A percentile compares a stretch with the other conserved stretches of the same genome.
Evolutionary conservation across 352 stramenopile species (phyloP).

Genomic region (Phytophthora melonis): DNA sequence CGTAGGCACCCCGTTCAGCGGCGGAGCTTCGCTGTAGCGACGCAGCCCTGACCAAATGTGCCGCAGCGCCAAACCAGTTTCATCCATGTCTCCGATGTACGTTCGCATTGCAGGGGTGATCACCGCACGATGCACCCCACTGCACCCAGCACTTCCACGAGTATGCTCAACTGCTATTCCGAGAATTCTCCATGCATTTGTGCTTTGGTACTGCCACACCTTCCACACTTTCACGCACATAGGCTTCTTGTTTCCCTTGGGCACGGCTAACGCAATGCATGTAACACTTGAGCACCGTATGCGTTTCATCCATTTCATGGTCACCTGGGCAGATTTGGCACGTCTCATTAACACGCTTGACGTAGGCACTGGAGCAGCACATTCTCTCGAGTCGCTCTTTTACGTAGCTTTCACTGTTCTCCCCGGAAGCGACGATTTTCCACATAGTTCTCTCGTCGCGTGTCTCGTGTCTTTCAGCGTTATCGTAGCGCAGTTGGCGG

Average conservation of each 20-base stretch:
- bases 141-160: not conserved
- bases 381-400: too few relatives aligned
- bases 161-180: not conserved
- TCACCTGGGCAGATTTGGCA: too few relatives aligned
- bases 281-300: too few relatives aligned
- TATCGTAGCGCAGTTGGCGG: too few relatives aligned
- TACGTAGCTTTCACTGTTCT: too few relatives aligned
- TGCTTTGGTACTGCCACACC: not conserved
- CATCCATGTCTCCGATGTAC: slow-evolving; percentile 10
- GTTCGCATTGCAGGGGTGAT: slow-evolving; percentile 5
- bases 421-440: too few relatives aligned
- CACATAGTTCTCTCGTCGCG: too few relatives aligned
- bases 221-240: slow-evolving; percentile 7
- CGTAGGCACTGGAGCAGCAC: too few relatives aligned
- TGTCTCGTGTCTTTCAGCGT: too few relatives aligned
- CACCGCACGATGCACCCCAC: not conserved
- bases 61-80: slow-evolving; percentile 4
- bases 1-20: too few relatives aligned
- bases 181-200: not conserved
- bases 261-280: not conserved
- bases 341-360: too few relatives aligned
- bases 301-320: too few relatives aligned
- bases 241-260: not conserved
- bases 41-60: slow-evolving; percentile 12
- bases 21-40: not conserved